phyloP scores from a whole-genome alignment of 495 filamentous ascomycete genomes.

The Penicillium verhagenii region DNA sequence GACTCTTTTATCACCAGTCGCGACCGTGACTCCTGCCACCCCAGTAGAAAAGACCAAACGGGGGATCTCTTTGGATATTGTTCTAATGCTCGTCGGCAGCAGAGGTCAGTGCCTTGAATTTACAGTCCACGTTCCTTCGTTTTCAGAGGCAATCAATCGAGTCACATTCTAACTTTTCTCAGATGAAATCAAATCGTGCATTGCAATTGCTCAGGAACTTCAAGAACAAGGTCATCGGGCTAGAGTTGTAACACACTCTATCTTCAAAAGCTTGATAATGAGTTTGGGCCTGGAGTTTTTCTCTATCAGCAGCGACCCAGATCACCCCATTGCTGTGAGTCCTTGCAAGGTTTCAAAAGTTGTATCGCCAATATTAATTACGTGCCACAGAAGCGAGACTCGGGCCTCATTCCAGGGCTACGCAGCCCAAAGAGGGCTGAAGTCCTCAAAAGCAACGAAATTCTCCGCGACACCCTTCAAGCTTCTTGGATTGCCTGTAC shows the following conservation, averaged over 20 bases:
- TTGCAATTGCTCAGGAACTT: conserved; percentile 1
- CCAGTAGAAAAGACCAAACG: not conserved
- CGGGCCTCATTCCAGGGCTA: not conserved
- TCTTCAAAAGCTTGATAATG: not conserved
- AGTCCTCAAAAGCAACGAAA: not conserved
- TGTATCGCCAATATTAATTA: not conserved
- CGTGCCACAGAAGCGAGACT: not conserved
- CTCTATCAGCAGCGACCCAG: conserved; percentile 6
- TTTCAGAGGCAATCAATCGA: too few relatives aligned
- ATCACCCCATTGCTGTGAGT: conserved; percentile 8
- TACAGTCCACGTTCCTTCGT: too few relatives aligned
- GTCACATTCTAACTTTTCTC: too few relatives aligned
- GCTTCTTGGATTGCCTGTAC: conserved; percentile 11
- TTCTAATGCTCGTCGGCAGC: conserved; percentile 12
- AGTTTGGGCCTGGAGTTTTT: conserved; percentile 14
- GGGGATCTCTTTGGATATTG: not conserved
- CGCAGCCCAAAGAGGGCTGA: not conserved
- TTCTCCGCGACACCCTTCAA: not conserved
- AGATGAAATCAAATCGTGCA: conserved; percentile 7
- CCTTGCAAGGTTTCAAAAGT: not conserved
- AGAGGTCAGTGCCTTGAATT: too few relatives aligned
- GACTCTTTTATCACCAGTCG: too few relatives aligned
- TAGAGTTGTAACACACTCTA: conserved; percentile 4
- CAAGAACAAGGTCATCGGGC: conserved; percentile 3
- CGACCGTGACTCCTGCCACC: too few relatives aligned